Evolutionary conservation across 345 rosid species (phyloP), one percentile per base, ranked within the genome.

Genomic region (Brassica juncea): DNA sequence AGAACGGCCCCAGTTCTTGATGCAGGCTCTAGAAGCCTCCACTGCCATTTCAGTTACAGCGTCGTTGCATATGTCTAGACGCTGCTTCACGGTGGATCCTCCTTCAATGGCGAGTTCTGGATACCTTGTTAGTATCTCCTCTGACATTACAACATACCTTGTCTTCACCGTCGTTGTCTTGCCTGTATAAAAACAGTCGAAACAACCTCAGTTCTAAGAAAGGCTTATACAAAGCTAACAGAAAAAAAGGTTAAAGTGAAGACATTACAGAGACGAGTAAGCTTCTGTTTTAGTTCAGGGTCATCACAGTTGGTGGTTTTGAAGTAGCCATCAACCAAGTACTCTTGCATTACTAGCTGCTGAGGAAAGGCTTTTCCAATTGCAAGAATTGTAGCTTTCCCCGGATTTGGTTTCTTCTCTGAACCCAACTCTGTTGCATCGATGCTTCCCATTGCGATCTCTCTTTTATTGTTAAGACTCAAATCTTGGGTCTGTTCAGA

Each of bases 311-410:
- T 95, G 86, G 97, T 95, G 87, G 84, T 87, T 84, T 73, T 88
- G 85, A 95, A 93, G 78, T 90, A 93, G 12, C 97, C 98, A 80
- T 95, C 97, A 65, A 95, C 98, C 55, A 95, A 88, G 66, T 85
- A 90, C 66, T 91, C 98, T 76, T 95, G 99, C 94, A 93, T 90
- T 49, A 93, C 94, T 32, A 95, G 97, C 87, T 95, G 99, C 81
- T 87, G 87, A 72, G 99, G 99, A 80, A 95, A 95, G 34, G 98
- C 99, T 86, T 93, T 92, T 63, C 97, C 97, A 1, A 90, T 83
- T 34, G 97, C 90, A 82, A 94, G 86, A 76, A 94, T 90, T 21
- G 97, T 86, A 2, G 98, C 98, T 84, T 90, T 93, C 5, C 97
- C 89, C 1, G 82, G 84, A 39, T 14, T 86, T 32, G 86, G 81